Percentiles rank a stretch among this genome's conserved stretches.
Conservation (phyloP, 352 stramenopile species). For the Pythium vanterpoolii region DNA sequence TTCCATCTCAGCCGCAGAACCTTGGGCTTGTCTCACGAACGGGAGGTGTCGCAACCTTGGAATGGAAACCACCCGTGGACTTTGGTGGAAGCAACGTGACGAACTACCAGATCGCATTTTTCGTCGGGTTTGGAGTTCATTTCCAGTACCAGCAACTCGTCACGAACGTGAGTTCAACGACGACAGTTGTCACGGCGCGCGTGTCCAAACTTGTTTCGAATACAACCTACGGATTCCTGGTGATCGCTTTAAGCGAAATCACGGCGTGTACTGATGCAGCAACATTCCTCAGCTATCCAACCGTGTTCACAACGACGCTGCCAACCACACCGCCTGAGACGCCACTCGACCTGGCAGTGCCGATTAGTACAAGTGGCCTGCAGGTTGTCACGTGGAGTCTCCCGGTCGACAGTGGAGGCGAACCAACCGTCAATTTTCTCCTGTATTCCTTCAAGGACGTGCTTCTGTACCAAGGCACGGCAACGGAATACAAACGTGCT, state of each 20-base stretch:
- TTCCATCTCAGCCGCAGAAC: slow-evolving; percentile 37
- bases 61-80: slow-evolving; percentile 46
- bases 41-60: slow-evolving; percentile 36
- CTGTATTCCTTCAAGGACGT: slow-evolving; percentile 28
- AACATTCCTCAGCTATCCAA: slow-evolving; percentile 24
- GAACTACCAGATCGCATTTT: slow-evolving; percentile 45
- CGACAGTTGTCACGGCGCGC: slow-evolving; percentile 28
- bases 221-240: slow-evolving; percentile 52
- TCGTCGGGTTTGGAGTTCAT: slow-evolving; percentile 28
- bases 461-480: slow-evolving; percentile 42
- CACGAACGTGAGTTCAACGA: slow-evolving; percentile 20
- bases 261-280: slow-evolving; percentile 36
- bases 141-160: slow-evolving; percentile 37
- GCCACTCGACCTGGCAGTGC: slow-evolving; percentile 31
- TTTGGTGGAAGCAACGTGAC: slow-evolving; percentile 50
- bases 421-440: slow-evolving; percentile 28
- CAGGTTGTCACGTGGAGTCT: slow-evolving; percentile 41
- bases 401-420: slow-evolving; percentile 40
- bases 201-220: slow-evolving; percentile 41
- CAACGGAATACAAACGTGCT: slow-evolving; percentile 34
- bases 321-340: slow-evolving; percentile 30
- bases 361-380: slow-evolving; percentile 33
- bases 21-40: slow-evolving; percentile 26
- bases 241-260: slow-evolving; percentile 50
- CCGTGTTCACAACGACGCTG: slow-evolving; percentile 36